These are phyloP conservation scores for Psilocybe cubensis DNA, from an alignment of 768 basidiomycete genomes.

Conservation along the genomic window DNA sequence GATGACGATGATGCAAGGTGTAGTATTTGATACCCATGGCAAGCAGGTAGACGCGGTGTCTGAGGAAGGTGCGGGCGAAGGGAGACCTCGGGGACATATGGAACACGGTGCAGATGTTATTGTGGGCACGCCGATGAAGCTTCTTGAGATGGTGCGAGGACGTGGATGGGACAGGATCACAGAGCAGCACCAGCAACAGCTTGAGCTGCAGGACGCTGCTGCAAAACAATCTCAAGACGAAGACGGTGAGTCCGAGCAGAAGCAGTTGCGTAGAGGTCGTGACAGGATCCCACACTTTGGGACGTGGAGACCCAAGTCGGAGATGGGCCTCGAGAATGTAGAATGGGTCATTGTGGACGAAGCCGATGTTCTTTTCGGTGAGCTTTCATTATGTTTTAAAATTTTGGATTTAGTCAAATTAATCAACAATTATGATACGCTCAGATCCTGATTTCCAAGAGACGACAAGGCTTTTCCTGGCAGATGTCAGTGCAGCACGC, in stretches of 20 bases:
- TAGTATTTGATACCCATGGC: conserved; percentile 4
- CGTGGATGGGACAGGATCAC: conserved; percentile 43
- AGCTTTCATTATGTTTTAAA: conserved; percentile 27
- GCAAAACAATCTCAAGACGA: conserved; percentile 20
- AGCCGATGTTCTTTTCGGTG: conserved; percentile 89
- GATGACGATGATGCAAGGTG: conserved; percentile 11
- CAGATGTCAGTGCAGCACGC: conserved; percentile 69
- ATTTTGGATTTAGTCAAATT: too few relatives aligned
- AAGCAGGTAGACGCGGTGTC: neutral
- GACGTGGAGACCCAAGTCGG: conserved; percentile 45
- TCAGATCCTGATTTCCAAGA: conserved; percentile 84
- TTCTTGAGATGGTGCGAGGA: conserved; percentile 62
- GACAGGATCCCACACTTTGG: conserved; percentile 43
- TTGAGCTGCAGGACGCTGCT: conserved; percentile 19
- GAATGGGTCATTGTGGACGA: conserved; percentile 94
- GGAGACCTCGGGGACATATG: conserved; percentile 16
- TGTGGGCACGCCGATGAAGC: conserved; percentile 66
- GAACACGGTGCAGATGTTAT: conserved; percentile 49
- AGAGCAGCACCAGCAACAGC: conserved; percentile 11
- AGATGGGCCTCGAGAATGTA: conserved; percentile 67
- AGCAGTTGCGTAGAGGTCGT: conserved; percentile 35
- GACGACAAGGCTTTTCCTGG: conserved; percentile 69
- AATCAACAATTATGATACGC: neutral
- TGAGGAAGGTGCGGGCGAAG: conserved; percentile 12
- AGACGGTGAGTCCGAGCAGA: neutral